Evolutionary conservation across 495 filamentous ascomycete species (phyloP).

Genomic region (Annulohypoxylon bovei): DNA sequence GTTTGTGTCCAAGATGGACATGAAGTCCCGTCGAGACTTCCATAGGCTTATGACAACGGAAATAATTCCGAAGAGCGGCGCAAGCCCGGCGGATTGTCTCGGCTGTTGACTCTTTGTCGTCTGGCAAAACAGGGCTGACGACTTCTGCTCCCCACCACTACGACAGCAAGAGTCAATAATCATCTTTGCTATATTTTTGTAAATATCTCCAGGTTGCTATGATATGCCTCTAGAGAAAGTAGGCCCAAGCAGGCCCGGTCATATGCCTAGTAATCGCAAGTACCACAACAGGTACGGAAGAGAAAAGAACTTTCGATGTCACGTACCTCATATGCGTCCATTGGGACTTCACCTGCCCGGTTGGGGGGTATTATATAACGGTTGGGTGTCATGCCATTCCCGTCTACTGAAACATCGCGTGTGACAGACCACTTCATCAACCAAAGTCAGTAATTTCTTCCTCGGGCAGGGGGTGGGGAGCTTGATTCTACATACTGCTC

Average conservation of each 20-base stretch:
- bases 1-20: slow-evolving; percentile 38
- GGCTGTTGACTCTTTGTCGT: neutral
- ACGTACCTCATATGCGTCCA: slow-evolving; percentile 16
- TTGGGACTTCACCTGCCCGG: neutral
- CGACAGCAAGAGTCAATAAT: neutral
- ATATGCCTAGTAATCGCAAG: neutral
- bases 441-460: neutral
- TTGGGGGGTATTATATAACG: slow-evolving; percentile 23
- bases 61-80: slow-evolving; percentile 9
- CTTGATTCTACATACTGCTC: neutral
- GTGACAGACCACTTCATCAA: slow-evolving; percentile 18
- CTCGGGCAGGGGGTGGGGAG: neutral
- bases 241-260: neutral
- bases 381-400: slow-evolving; percentile 5
- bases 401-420: slow-evolving; percentile 25
- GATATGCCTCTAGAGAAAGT: neutral
- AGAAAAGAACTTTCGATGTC: neutral
- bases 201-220: neutral
- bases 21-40: slow-evolving; percentile 32
- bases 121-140: slow-evolving; percentile 23
- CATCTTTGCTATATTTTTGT: neutral
- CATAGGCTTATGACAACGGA: slow-evolving; percentile 44
- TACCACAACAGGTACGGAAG: neutral
- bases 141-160: slow-evolving; percentile 41
- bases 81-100: slow-evolving; percentile 21